Evolutionary conservation across 2,329 filamentous ascomycete genomes (phyloP).

Genomic region (Sclerotinia glacialis): DNA sequence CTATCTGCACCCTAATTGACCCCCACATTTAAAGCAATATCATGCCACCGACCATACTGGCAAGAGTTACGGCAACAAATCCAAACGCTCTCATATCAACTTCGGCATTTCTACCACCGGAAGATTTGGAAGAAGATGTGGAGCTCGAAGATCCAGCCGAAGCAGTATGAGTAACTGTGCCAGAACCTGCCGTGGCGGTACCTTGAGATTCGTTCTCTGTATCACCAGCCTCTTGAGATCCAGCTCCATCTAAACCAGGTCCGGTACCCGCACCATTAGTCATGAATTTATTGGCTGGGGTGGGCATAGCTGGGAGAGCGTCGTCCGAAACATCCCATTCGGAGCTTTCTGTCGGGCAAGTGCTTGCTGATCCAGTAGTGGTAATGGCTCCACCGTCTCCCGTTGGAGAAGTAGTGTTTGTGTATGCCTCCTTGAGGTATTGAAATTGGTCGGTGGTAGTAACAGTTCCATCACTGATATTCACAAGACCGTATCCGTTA

Average conservation of each 20-base stretch:
- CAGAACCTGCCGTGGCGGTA: slow-evolving; percentile 32
- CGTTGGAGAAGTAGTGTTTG: slow-evolving; percentile 45
- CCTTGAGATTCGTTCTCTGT: slow-evolving; percentile 34
- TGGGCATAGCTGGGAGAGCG: slow-evolving; percentile 49
- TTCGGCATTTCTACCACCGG: slow-evolving; percentile 12
- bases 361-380: slow-evolving; percentile 36
- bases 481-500: slow-evolving; percentile 64
- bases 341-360: slow-evolving; percentile 46
- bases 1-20: neutral
- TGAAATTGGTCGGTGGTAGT: slow-evolving; percentile 48
- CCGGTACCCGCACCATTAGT: slow-evolving; percentile 50
- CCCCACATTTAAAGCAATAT: slow-evolving; percentile 2
- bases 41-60: slow-evolving; percentile 15
- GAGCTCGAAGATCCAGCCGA: slow-evolving; percentile 17
- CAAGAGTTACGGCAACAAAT: neutral
- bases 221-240: slow-evolving; percentile 37
- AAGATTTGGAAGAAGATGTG: neutral
- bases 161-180: slow-evolving; percentile 29
- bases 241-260: slow-evolving; percentile 41
- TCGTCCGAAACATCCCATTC: slow-evolving; percentile 49
- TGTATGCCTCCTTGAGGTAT: slow-evolving; percentile 47
- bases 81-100: slow-evolving; percentile 12
- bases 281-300: slow-evolving; percentile 44
- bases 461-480: slow-evolving; percentile 40
- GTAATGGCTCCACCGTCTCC: slow-evolving; percentile 52